Evolutionary conservation across 2,329 filamentous ascomycete genomes (phyloP).

Genomic region (Talaromyces sp.): DNA sequence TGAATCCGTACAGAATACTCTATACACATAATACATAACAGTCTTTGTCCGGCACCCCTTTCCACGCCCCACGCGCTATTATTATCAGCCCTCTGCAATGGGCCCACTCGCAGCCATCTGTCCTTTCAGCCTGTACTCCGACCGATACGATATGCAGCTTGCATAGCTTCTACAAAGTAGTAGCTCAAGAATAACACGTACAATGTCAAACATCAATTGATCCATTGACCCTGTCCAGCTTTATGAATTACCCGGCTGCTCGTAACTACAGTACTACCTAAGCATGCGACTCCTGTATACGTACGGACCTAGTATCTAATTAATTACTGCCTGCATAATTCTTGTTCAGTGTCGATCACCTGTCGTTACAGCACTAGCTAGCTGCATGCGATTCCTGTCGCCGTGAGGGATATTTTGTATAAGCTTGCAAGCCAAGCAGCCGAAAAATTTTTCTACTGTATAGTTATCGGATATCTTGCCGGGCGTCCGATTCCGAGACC

Average conservation of each 20-base stretch:
- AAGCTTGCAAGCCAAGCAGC: no score
- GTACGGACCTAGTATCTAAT: background rate
- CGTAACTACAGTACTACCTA: background rate
- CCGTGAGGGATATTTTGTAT: background rate
- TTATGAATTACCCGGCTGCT: background rate
- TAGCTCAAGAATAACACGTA: no score
- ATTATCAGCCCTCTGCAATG: background rate
- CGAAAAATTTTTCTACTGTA: background rate
- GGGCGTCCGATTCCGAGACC: background rate
- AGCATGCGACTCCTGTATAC: background rate
- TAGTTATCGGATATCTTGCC: background rate
- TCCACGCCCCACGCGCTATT: background rate
- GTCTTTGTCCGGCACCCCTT: background rate
- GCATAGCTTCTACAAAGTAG: background rate
- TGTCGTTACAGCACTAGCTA: background rate
- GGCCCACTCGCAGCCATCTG: background rate
- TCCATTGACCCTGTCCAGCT: background rate
- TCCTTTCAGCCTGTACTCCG: background rate
- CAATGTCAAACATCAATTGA: background rate
- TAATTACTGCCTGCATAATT: no score
- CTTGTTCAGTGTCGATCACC: background rate
- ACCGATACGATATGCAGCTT: background rate
- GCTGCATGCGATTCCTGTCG: background rate
- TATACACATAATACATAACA: background rate
- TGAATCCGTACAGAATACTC: no score